Evolutionary conservation across 2,329 filamentous ascomycete species (phyloP).

Genomic region (Fusarium newnesense): DNA sequence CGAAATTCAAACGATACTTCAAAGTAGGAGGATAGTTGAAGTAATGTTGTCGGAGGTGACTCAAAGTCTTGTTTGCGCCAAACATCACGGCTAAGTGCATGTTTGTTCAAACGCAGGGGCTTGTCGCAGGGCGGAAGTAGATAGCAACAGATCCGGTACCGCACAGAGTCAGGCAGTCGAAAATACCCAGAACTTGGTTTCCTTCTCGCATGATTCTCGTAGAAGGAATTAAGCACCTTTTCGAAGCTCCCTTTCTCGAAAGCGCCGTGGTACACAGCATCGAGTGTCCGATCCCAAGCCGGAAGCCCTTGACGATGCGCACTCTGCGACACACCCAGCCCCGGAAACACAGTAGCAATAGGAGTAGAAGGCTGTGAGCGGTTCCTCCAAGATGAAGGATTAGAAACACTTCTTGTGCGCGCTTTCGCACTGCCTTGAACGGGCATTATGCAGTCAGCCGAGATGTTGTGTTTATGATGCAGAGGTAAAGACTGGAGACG

Average conservation of each 20-base stretch:
- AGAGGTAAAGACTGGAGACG: background rate
- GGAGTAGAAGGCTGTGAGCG: constrained; percentile 18
- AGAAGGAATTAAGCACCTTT: constrained; percentile 38
- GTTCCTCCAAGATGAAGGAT: background rate
- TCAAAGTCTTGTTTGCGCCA: constrained; percentile 52
- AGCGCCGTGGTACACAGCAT: constrained; percentile 48
- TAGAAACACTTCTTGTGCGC: constrained; percentile 30
- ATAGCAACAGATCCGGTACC: constrained; percentile 44
- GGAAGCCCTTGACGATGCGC: constrained; percentile 37
- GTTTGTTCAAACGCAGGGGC: constrained; percentile 46
- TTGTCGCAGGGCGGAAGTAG: constrained; percentile 37
- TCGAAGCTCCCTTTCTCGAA: constrained; percentile 21
- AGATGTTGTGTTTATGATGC: background rate
- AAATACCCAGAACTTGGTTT: constrained; percentile 29
- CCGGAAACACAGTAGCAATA: background rate
- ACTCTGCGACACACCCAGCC: background rate
- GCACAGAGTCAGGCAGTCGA: constrained; percentile 41
- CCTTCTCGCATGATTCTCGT: constrained; percentile 23
- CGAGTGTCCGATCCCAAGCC: constrained; percentile 51
- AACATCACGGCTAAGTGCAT: constrained; percentile 41
- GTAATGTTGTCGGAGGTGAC: constrained; percentile 42
- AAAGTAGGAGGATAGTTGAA: constrained; percentile 40
- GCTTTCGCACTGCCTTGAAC: constrained; percentile 15
- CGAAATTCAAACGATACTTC: constrained; percentile 50
- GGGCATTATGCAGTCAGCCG: constrained; percentile 18